Evolutionary conservation across 1,284 basidiomycete genomes (phyloP), one percentile per base, ranked within the genome.

Genomic region (Sporisorium reilianum): DNA sequence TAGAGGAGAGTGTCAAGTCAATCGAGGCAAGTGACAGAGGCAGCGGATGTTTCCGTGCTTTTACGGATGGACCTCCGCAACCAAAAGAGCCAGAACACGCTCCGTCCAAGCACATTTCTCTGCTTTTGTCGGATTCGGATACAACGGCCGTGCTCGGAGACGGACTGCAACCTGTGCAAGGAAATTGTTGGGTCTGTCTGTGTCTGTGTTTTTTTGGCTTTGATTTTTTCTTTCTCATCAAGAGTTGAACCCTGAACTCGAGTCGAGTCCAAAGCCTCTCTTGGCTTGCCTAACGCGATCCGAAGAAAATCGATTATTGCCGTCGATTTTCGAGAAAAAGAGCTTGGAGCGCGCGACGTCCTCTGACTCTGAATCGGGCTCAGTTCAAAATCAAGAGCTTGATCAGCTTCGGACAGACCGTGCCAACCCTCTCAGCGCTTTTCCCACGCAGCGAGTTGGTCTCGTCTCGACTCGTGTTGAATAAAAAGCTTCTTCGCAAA

Each of bases 121-220:
- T 51, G 34, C 26, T 38, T 53, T 55, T 44, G 58, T 65, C 63
- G 63, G 63, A 55, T 59, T 65, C 63, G 63, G 63, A 59, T 65
- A 59, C 63, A 32, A 65, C 63, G 52, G 63, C 52, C 63, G 26
- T 53, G 28, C 23, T 22, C 18, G n/a, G n/a, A n/a, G n/a, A n/a
- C n/a, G n/a, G n/a, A n/a, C n/a, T n/a, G n/a, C 20, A 16, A 7
- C 25, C 8, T 22, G 22, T 40, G 26, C 14, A 8, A 9, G 46
- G n/a, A 25, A 48, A 51, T 14, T 59, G 57, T 51, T 59, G 57
- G 57, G 57, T 44, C 26, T 38, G 50, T 23, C 22, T 32, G 20
- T 25, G n/a, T 28, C 11, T 16, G 22, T 30, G 28, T 30, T 30
- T 20, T 41, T 23, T 44, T 44, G 5, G 3, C 5, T 14, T 44